Base-by-base conservation (phyloP, 2,329 filamentous ascomycete species). In the Botrytis hyacinthi region DNA sequence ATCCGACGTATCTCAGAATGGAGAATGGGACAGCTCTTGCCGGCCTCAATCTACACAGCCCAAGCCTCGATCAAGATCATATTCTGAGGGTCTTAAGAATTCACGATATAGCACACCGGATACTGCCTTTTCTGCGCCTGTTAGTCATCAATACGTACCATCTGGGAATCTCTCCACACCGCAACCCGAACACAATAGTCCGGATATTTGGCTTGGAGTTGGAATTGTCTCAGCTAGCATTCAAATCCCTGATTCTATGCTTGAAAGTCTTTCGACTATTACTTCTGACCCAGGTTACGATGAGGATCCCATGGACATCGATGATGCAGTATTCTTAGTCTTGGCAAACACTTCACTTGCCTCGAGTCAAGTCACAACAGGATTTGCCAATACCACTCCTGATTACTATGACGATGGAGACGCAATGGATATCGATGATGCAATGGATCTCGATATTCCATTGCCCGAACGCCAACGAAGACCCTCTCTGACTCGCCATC, bases 251-350 rank as follows among this genome's bases (percentile, higher is more conserved):
- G 20, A 66, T 35, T 9, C 12, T 16, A 35, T 14, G 9, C 18
- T 18, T 35, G 20, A 2, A 8, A 8, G 0, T 26, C 4, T 20
- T 8, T 32, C 10, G 3, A 1, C 20, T 9, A 6, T 8, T 26
- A 2, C 20, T 48, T 35, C 29, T 0, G 29, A 18, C 10, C 0
- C 6, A 18, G 18, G 7, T 4, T 29, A 18, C n/a, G 51, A 57
- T 29, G 51, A 57, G 8, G 51, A 57, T 57, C 1, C n/a, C 6
- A 57, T 57, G 51, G 51, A 57, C 0, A 57, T 57, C n/a, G 51
- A 57, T 4, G 51, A 32, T 57, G n/a, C 51, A 3, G 51, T 29
- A 3, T 57, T 29, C 8, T 0, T 29, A 44, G 1, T 6, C 37
- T 1, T 1, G 9, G 4, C 2, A n/a, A 63, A 57, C 7, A 44